Evolutionary conservation across 257 asterid species (phyloP).

Genomic region (Solanum sitiens): DNA sequence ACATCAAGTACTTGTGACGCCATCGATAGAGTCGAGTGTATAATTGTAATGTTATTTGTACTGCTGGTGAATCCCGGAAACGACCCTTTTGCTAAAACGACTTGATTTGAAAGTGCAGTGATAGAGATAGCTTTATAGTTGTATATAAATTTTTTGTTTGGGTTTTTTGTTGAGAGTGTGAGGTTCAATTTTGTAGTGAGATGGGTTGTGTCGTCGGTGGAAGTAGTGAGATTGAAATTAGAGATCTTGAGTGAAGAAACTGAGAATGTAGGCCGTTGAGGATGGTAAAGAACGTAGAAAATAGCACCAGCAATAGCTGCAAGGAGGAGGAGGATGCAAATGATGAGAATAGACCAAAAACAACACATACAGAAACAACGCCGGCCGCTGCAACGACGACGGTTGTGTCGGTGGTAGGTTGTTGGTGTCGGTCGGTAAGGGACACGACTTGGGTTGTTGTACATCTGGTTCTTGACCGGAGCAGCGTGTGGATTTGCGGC

Average conservation of each 20-base stretch:
- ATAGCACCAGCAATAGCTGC: slow-evolving; percentile 4
- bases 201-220: slow-evolving; percentile 1
- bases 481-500: slow-evolving; percentile 4
- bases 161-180: slow-evolving; percentile 10
- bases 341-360: slow-evolving; percentile 16
- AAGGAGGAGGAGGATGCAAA: slow-evolving; percentile 3
- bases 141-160: slow-evolving; percentile 6
- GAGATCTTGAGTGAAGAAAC: slow-evolving; percentile 7
- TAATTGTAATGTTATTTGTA: neutral
- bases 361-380: slow-evolving; percentile 31
- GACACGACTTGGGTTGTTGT: slow-evolving; percentile 25
- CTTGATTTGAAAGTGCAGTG: neutral
- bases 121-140: slow-evolving; percentile 6
- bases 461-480: slow-evolving; percentile 16
- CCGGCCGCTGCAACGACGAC: slow-evolving; percentile 25
- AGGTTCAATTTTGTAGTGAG: slow-evolving; percentile 7
- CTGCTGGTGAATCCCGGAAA: slow-evolving; percentile 1
- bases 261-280: slow-evolving; percentile 7
- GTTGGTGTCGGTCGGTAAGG: slow-evolving; percentile 25
- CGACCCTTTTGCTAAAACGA: slow-evolving; percentile 2
- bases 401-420: slow-evolving; percentile 9
- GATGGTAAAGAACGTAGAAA: slow-evolving; percentile 13
- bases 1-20: slow-evolving; percentile 2
- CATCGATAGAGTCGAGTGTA: neutral
- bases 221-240: slow-evolving; percentile 7